These are phyloP conservation scores for Aureobasidium sp. DNA, from an alignment of 2,329 filamentous ascomycete species.

Conservation along the genomic window DNA sequence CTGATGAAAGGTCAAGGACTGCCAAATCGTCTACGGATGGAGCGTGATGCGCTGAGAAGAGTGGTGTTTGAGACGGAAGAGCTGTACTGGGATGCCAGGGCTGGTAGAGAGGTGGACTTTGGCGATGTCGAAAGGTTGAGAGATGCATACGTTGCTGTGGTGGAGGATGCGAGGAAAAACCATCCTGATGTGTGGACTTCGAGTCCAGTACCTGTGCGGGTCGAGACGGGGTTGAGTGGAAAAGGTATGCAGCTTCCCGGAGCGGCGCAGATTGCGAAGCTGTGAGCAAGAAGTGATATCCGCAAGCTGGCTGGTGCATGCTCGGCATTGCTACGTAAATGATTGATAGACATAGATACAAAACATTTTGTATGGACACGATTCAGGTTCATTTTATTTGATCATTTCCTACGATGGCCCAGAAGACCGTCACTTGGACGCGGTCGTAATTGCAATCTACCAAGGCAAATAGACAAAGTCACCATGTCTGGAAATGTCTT, in stretches of 20 bases:
- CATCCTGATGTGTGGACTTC: constrained; percentile 31
- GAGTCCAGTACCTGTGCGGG: constrained; percentile 1
- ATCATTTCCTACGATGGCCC: background rate
- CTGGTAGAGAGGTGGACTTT: constrained; percentile 26
- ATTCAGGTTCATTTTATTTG: no score
- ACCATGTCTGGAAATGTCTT: no score
- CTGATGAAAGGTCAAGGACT: constrained; percentile 32
- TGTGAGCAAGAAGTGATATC: background rate
- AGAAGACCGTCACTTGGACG: no score
- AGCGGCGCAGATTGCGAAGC: background rate
- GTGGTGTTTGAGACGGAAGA: constrained; percentile 31
- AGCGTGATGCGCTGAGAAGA: constrained; percentile 26
- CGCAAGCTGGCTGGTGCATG: background rate
- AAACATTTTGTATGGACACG: background rate
- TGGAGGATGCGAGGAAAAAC: constrained; percentile 28
- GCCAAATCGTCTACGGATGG: constrained; percentile 30
- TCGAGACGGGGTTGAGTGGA: background rate
- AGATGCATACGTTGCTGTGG: constrained; percentile 28
- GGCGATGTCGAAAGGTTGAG: constrained; percentile 29
- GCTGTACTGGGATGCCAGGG: constrained; percentile 31
- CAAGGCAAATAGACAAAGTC: no score
- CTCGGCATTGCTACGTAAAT: background rate
- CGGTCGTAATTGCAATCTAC: no score
- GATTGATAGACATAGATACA: constrained; percentile 2
- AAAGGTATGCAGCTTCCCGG: constrained; percentile 3